Conservation (phyloP, 331 rosid genomes). For the Erythrophleum ivorense region DNA sequence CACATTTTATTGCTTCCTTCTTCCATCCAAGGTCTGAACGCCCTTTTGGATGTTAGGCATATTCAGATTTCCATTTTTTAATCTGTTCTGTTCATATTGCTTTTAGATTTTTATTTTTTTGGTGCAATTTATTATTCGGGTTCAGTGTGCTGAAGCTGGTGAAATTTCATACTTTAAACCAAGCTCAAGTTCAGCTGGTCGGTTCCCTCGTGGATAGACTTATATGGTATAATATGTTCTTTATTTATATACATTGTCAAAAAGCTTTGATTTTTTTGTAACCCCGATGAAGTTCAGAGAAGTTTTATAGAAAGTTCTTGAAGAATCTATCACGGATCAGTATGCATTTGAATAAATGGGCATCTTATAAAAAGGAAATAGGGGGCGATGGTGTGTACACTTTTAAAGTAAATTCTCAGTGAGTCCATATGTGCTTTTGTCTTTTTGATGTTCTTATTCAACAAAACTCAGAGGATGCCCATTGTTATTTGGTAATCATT, state of each 20-base stretch:
- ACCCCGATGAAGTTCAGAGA: background rate
- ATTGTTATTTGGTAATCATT: background rate
- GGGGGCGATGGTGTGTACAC: background rate
- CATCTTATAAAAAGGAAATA: background rate
- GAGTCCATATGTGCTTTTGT: background rate
- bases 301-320: background rate
- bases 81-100: background rate
- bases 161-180: slow-evolving; percentile 14
- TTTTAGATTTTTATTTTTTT: background rate
- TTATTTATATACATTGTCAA: background rate
- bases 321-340: background rate
- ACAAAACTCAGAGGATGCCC: background rate
- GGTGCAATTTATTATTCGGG: background rate
- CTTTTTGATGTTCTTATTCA: background rate
- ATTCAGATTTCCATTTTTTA: slow-evolving; percentile 1
- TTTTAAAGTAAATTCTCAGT: background rate
- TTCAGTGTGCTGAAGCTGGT: background rate
- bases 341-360: background rate
- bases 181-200: slow-evolving; percentile 4
- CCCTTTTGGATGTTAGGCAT: background rate
- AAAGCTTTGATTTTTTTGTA: background rate
- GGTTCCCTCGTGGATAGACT: background rate
- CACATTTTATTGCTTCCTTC: background rate
- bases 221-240: background rate
- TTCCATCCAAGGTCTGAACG: background rate